Conservation (phyloP, 768 basidiomycete species). For the Cyathus striatus region DNA sequence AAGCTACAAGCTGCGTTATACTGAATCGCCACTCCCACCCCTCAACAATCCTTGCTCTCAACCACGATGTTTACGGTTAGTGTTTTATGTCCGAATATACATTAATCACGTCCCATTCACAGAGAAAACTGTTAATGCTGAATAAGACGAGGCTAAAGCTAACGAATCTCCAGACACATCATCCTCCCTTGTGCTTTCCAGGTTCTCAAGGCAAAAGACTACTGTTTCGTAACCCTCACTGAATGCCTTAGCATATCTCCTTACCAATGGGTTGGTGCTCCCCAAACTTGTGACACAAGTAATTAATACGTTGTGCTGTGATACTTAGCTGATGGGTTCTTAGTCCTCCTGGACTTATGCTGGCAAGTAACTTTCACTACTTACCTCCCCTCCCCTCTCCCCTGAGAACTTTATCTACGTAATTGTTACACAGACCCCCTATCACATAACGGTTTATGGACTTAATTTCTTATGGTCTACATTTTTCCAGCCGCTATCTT, state of each 20-base stretch:
- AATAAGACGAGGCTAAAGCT: too few relatives aligned
- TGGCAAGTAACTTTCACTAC: slow-evolving; percentile 1
- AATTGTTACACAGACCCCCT: too few relatives aligned
- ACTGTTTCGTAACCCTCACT: slow-evolving; percentile 35
- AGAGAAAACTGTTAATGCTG: slow-evolving; percentile 17
- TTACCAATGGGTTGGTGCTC: slow-evolving; percentile 27
- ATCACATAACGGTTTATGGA: too few relatives aligned
- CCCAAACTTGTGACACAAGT: slow-evolving; percentile 24
- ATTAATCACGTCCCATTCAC: slow-evolving; percentile 3
- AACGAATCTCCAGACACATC: slow-evolving; percentile 13
- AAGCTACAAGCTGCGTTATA: slow-evolving; percentile 23
- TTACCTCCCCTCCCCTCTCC: too few relatives aligned
- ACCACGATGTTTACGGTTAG: slow-evolving; percentile 32
- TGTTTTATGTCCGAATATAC: background rate
- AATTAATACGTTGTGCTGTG: background rate
- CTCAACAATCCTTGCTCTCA: slow-evolving; percentile 28
- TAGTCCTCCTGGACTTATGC: background rate
- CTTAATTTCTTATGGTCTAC: too few relatives aligned
- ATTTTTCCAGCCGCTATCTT: too few relatives aligned
- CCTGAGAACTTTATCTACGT: too few relatives aligned
- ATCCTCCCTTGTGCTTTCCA: slow-evolving; percentile 34
- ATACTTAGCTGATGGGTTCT: background rate
- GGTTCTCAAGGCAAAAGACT: slow-evolving; percentile 30
- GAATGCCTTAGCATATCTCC: slow-evolving; percentile 34
- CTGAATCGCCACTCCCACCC: slow-evolving; percentile 22